Conservation (phyloP, 2,329 filamentous ascomycete species). For the Dissoconium aciculare region DNA sequence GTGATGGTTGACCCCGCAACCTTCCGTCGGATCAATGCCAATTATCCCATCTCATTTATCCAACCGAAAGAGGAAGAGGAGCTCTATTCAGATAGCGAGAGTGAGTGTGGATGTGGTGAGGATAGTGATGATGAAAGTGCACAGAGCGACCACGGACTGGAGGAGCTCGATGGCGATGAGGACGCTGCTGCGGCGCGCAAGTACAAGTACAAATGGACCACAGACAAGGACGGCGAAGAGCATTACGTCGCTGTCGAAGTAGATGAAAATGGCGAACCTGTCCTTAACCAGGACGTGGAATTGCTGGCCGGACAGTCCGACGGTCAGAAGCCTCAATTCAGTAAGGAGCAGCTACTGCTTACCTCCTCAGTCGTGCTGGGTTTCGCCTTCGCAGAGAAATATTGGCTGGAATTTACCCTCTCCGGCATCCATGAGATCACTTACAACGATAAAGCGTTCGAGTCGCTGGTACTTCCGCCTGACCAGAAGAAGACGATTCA, state of each 20-base stretch:
- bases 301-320: slow-evolving; percentile 28
- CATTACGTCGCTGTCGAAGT: slow-evolving; percentile 41
- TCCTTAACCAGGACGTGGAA: slow-evolving; percentile 44
- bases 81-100: slow-evolving; percentile 37
- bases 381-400: slow-evolving; percentile 75
- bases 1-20: slow-evolving; percentile 78
- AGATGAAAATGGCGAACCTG: slow-evolving; percentile 40
- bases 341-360: slow-evolving; percentile 70
- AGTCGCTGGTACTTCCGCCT: slow-evolving; percentile 57
- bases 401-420: slow-evolving; percentile 79
- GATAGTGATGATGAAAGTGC: slow-evolving; percentile 14
- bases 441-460: slow-evolving; percentile 73
- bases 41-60: slow-evolving; percentile 63
- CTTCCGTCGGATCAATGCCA: slow-evolving; percentile 72
- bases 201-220: slow-evolving; percentile 25
- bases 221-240: slow-evolving; percentile 36
- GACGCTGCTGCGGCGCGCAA: slow-evolving; percentile 35
- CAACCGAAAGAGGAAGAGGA: slow-evolving; percentile 47
- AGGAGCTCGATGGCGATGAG: slow-evolving; percentile 35
- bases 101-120: slow-evolving; percentile 26
- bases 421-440: slow-evolving; percentile 64
- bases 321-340: slow-evolving; percentile 38
- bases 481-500: slow-evolving; percentile 53
- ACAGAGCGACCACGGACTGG: slow-evolving; percentile 31
- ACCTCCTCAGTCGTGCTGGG: slow-evolving; percentile 73